These are phyloP conservation scores for Vitis vinifera DNA, from an alignment of 164 flowering plant species.

Conservation along the genomic window ASM3070453v1 NC_081819.1:12467001-12467500, in stretches of 20 bases:
- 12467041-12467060: constrained; percentile 84
- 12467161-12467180: constrained; percentile 62
- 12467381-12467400: too few species aligned
- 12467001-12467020: constrained; percentile 30
- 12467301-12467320: neutral
- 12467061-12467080: constrained; percentile 75
- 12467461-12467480: too few species aligned
- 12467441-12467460: too few species aligned
- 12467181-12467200: constrained; percentile 66
- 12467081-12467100: constrained; percentile 70
- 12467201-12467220: constrained; percentile 65
- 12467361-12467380: too few species aligned
- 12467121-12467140: constrained; percentile 77
- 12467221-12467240: constrained; percentile 65
- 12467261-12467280: constrained; percentile 22
- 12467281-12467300: constrained; percentile 20
- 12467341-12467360: too few species aligned
- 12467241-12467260: constrained; percentile 54
- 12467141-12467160: constrained; percentile 83
- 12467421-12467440: too few species aligned
- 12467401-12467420: too few species aligned
- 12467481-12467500: too few species aligned
- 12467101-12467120: constrained; percentile 76
- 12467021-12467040: constrained; percentile 70
- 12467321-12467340: constrained; percentile 3